Base-by-base conservation (phyloP, 164 flowering plant species). In the Saururus chinensis region DNA sequence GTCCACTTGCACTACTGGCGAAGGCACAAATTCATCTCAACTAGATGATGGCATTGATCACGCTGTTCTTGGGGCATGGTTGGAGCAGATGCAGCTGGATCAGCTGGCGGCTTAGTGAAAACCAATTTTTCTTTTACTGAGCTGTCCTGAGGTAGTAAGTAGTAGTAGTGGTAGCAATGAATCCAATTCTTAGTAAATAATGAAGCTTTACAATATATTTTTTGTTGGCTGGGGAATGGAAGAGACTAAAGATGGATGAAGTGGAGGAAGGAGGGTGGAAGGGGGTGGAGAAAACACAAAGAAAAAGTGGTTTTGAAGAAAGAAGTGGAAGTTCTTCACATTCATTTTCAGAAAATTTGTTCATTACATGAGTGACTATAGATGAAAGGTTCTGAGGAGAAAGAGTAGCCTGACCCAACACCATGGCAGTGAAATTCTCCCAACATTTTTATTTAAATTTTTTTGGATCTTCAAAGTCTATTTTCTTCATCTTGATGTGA, bases 1-100 rank as follows among this genome's bases (percentile, higher is more conserved):
- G 6, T 14, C 70, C 4, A 7, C 48, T 7, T 0, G 56, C 40
- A 4, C 57, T 6, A 13, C 22, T 12, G 70, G 66, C 30, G 84
- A 77, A 55, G 68, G 70, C 51, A 61, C 71, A 30, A 71, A 68
- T 56, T 58, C 79, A 22, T 12, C 35, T 55, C 78, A 77, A 60
- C 60, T 70, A 8, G 92, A 84, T 53, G 92, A 84, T 52, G 64
- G 80, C 23, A 67, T 80, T 12, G 93, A 88, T 73, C 84, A 82
- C 64, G 72, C 93, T 19, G 84, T 77, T 54, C 71, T 88, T 57
- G 88, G 87, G 52, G 89, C 90, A 26, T 85, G 88, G 98, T 68
- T 91, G 14, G 92, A 91, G 79, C 91, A 86, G 75, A 82, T 88
- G 93, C 89, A 88, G 79, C 85, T 91, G 23, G 95, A 88, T 79